Conservation (phyloP, 352 stramenopile species). For the Blastocystis sp. region DNA sequence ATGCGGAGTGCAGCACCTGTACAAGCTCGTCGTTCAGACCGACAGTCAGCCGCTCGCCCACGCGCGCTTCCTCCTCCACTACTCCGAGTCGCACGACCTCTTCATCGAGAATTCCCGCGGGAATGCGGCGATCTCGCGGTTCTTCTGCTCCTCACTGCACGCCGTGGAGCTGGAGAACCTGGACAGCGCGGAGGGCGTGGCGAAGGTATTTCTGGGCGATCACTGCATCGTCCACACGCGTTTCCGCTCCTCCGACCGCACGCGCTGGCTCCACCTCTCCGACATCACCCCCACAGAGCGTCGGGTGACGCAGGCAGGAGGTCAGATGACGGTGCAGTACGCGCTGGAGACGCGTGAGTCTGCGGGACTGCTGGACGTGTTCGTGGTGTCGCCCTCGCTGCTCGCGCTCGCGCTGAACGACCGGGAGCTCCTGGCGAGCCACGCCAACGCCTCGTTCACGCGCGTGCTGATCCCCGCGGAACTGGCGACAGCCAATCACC, state of each 20-base stretch:
- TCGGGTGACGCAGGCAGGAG: not conserved
- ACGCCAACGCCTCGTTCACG: not conserved
- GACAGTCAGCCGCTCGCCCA: not conserved
- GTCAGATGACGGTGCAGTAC: not conserved
- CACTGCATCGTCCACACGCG: not conserved
- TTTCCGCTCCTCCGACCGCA: not conserved
- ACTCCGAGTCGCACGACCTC: not conserved
- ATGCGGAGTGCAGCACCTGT: not conserved
- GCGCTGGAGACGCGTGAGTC: not conserved
- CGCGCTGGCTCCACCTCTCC: not conserved
- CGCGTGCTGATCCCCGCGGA: not conserved
- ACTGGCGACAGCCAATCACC: not conserved
- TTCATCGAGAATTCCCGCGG: conserved; percentile 16
- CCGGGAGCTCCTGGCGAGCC: not conserved
- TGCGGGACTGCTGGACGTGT: not conserved
- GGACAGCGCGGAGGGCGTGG: conserved; percentile 1
- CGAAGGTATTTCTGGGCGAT: not conserved
- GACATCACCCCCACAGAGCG: not conserved
- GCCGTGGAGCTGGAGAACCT: not conserved
- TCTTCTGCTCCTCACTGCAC: not conserved
- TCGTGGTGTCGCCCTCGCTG: not conserved
- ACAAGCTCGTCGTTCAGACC: not conserved
- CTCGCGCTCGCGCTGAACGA: not conserved
- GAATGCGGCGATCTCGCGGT: not conserved
- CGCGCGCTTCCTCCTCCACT: conserved; percentile 24